Evolutionary conservation across 140 eudicot species (phyloP).

Genomic region (Artemisia princeps): DNA sequence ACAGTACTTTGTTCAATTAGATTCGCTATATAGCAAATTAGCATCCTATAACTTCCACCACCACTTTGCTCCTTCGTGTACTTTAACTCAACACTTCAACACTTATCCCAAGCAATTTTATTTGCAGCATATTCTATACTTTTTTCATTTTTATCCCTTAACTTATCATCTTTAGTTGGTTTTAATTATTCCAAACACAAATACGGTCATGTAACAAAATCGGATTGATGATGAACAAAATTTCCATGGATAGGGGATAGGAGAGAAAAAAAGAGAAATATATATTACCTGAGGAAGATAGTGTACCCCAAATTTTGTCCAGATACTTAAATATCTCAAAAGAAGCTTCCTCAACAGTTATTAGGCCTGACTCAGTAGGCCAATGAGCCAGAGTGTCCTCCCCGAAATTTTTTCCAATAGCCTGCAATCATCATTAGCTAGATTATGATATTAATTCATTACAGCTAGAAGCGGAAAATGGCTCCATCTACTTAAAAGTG

Average conservation of each 20-base stretch:
- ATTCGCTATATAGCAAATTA: no score
- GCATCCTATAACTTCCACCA: not conserved
- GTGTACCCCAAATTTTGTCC: conserved; percentile 74
- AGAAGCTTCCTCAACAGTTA: conserved; percentile 83
- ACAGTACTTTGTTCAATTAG: not conserved
- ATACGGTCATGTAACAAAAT: not conserved
- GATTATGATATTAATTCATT: conserved; percentile 2
- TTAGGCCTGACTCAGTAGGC: conserved; percentile 67
- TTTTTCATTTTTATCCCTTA: not conserved
- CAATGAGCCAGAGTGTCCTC: conserved; percentile 97
- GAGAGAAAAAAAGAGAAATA: not conserved
- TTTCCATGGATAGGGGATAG: no score
- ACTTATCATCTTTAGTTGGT: not conserved
- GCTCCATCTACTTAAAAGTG: conserved; percentile 8
- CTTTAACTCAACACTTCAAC: no score
- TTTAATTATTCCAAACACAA: not conserved
- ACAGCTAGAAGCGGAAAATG: not conserved
- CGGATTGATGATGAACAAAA: not conserved
- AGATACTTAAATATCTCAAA: conserved; percentile 81
- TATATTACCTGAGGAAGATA: conserved; percentile 76
- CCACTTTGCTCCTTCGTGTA: no score
- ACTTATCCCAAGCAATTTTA: not conserved
- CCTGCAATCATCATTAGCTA: conserved; percentile 33
- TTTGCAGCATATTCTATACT: not conserved
- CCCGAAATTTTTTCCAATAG: conserved; percentile 79